Evolutionary conservation across 331 rosid species (phyloP), one percentile per base, ranked within the genome.

Genomic region (Phaseolus coccineus): DNA sequence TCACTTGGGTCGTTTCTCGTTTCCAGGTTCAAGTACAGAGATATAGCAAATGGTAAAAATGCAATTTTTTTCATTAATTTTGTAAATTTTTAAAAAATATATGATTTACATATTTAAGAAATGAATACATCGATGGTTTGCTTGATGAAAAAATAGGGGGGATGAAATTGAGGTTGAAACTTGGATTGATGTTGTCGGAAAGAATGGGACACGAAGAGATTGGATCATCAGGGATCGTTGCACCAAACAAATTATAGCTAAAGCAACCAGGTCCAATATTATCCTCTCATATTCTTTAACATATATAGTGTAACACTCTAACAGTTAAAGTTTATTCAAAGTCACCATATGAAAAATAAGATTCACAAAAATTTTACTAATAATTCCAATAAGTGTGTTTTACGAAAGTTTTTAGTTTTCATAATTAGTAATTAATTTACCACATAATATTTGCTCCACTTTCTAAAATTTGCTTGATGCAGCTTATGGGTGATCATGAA

Each of bases 401-500:
- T 35, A 4, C 6, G 0, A 4, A 40, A 7, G 11, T 40, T 40
- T 40, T 40, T 40, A 33, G 3, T 12, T 13, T 12, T 3, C 14
- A 22, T 50, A 65, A 1, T 46, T 47, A 48, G 6, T 24, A 10
- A 9, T 31, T 14, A 51, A n/a, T 40, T 40, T 40, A 40, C 4
- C 27, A n/a, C 27, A 52, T n/a, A 52, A 6, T 52, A n/a, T 52
- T 28, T 58, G 35, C 8, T 8, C 31, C 15, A n/a, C 39, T n/a
- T 55, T 58, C 31, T 8, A 1, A n/a, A 25, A 2, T 4, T 72
- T 61, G 4, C 2, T 22, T 65, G 11, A 19, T 83, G 88, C 84
- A 92, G 97, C 58, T 89, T 86, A 1, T 93, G 96, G 97, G 91
- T 84, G 67, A 85, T 87, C 30, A 89, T 93, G 94, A 90, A 93